Conservation (phyloP, 2,329 filamentous ascomycete genomes). For the Dactylellina sp. region DNA sequence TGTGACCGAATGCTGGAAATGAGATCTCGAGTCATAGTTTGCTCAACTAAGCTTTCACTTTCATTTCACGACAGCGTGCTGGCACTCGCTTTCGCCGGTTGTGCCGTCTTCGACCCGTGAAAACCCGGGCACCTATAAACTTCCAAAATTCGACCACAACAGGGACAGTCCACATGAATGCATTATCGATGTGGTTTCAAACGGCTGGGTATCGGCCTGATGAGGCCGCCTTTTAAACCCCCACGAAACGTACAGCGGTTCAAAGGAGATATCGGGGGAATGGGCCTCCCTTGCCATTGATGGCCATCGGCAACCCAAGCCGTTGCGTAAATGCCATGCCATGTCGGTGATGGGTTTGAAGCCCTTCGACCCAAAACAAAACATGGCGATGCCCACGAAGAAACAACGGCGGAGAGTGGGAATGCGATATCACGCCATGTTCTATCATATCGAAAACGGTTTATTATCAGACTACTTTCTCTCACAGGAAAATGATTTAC, state of each 20-base stretch:
- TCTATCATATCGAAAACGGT: slow-evolving; percentile 34
- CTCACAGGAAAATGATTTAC: slow-evolving; percentile 38
- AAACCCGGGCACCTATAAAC: slow-evolving; percentile 17
- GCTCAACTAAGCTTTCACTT: not conserved
- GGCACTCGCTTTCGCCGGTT: slow-evolving; percentile 2
- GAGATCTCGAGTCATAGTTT: not conserved
- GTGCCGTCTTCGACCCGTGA: slow-evolving; percentile 31
- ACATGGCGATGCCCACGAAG: not conserved
- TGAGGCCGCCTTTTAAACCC: slow-evolving; percentile 35
- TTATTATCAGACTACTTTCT: slow-evolving; percentile 39
- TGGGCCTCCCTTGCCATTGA: too few relatives aligned
- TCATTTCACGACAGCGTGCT: not conserved
- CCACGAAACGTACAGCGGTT: slow-evolving; percentile 10
- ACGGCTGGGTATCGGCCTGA: slow-evolving; percentile 28
- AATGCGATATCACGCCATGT: slow-evolving; percentile 42
- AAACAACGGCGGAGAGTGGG: not conserved
- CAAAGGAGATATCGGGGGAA: slow-evolving; percentile 18
- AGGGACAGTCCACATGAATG: not conserved
- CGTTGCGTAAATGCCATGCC: not conserved
- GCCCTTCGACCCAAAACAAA: not conserved
- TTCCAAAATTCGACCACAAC: not conserved
- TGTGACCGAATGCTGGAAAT: not conserved
- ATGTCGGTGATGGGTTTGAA: not conserved
- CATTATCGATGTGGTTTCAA: slow-evolving; percentile 8
- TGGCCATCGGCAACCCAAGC: too few relatives aligned